Evolutionary conservation across 1,139 yeast genomes (phyloP).

Genomic region (Candida albicans): DNA sequence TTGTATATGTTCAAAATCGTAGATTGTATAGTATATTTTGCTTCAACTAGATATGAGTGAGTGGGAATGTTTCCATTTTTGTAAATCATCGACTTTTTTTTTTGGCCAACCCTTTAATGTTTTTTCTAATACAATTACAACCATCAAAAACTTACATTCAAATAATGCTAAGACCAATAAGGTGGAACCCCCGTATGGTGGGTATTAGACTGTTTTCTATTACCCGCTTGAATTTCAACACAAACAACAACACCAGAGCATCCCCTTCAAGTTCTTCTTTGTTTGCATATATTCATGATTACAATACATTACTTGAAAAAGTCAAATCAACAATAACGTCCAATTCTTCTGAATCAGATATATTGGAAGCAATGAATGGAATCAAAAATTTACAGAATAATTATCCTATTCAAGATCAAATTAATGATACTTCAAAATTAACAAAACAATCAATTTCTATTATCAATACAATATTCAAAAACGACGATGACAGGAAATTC

Average conservation of each 20-base stretch:
- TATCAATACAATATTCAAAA: slow-evolving; percentile 21
- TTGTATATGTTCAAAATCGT: too few species aligned
- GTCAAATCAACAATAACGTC: slow-evolving; percentile 10
- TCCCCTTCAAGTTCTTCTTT: slow-evolving; percentile 2
- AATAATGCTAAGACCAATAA: too few species aligned
- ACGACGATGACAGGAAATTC: slow-evolving; percentile 21
- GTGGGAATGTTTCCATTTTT: too few species aligned
- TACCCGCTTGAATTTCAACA: neutral
- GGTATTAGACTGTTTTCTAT: too few species aligned
- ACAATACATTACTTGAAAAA: slow-evolving; percentile 8
- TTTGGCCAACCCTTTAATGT: too few species aligned
- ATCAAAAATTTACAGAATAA: slow-evolving; percentile 22
- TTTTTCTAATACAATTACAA: too few species aligned
- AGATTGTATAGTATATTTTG: too few species aligned
- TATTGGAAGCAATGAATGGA: slow-evolving; percentile 21
- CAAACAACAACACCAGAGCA: neutral
- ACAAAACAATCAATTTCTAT: slow-evolving; percentile 18
- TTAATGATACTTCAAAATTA: slow-evolving; percentile 17
- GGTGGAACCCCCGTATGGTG: too few species aligned
- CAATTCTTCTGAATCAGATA: slow-evolving; percentile 6
- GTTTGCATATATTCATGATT: slow-evolving; percentile 18
- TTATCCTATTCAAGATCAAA: slow-evolving; percentile 14
- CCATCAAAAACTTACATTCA: too few species aligned
- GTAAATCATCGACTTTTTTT: too few species aligned
- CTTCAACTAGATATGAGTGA: too few species aligned